phyloP scores from a whole-genome alignment of 805 yeast genomes.

The Candida broadrunensis region DNA sequence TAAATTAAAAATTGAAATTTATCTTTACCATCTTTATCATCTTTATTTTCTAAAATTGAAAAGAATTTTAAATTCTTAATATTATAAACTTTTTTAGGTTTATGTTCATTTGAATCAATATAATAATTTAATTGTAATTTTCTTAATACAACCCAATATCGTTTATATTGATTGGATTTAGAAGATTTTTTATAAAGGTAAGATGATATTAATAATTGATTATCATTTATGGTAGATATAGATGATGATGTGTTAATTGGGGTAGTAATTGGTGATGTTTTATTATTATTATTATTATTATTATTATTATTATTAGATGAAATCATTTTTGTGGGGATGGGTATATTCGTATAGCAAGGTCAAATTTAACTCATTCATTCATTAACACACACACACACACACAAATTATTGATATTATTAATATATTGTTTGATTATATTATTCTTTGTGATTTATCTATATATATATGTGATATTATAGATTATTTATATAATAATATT shows the following conservation, averaged over 20 bases:
- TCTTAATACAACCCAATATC: slow-evolving; percentile 37
- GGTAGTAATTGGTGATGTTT: too few species aligned
- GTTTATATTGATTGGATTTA: slow-evolving; percentile 34
- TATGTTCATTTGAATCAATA: slow-evolving; percentile 35
- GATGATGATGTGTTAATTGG: background rate
- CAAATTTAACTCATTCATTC: too few species aligned
- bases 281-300: too few species aligned
- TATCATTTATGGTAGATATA: slow-evolving; percentile 1
- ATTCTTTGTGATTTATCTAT: too few species aligned
- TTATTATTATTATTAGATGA: too few species aligned
- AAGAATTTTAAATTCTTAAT: slow-evolving; percentile 7
- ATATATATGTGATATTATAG: too few species aligned
- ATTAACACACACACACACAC: too few species aligned
- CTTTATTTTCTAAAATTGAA: slow-evolving; percentile 12
- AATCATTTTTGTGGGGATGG: too few species aligned
- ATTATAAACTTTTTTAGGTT: slow-evolving; percentile 31
- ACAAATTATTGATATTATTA: too few species aligned
- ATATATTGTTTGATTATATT: too few species aligned
- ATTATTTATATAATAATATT: too few species aligned
- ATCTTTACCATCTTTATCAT: background rate
- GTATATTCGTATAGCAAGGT: too few species aligned
- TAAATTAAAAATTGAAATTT: slow-evolving; percentile 17
- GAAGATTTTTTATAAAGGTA: slow-evolving; percentile 5
- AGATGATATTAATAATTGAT: slow-evolving; percentile 4
- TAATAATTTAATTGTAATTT: slow-evolving; percentile 37